Conservation (phyloP, 2,329 filamentous ascomycete genomes). For the Fusarium anguioides region DNA sequence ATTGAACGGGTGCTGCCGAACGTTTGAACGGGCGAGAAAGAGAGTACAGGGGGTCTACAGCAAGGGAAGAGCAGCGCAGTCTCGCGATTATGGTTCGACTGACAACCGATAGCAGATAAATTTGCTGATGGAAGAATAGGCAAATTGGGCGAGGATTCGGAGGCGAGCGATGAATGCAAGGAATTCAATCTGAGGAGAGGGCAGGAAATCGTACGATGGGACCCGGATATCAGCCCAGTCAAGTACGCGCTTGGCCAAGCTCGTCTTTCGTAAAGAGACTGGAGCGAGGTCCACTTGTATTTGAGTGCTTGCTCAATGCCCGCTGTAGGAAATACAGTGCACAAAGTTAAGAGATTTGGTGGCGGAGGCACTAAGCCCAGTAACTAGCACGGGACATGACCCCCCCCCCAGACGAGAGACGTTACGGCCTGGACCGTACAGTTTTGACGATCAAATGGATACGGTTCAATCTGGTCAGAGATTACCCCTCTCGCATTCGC, state of each 20-base stretch:
- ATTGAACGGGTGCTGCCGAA: slow-evolving; percentile 45
- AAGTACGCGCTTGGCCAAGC: slow-evolving; percentile 40
- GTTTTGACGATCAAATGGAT: slow-evolving; percentile 1
- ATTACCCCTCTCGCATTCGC: slow-evolving; percentile 5
- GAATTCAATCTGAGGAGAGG: slow-evolving; percentile 45
- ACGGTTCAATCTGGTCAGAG: neutral
- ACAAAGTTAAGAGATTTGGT: neutral
- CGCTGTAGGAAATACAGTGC: slow-evolving; percentile 29
- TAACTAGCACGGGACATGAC: neutral
- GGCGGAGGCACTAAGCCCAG: neutral
- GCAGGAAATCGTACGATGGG: slow-evolving; percentile 49
- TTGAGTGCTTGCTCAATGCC: neutral
- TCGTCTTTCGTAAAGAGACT: slow-evolving; percentile 16
- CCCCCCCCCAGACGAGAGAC: slow-evolving; percentile 1
- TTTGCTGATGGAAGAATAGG: slow-evolving; percentile 36
- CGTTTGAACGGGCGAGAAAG: slow-evolving; percentile 32
- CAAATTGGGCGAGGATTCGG: slow-evolving; percentile 37
- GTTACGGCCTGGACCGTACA: slow-evolving; percentile 4
- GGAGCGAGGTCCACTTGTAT: slow-evolving; percentile 30
- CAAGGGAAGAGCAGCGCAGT: slow-evolving; percentile 32
- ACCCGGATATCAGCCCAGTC: slow-evolving; percentile 45
- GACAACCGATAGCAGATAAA: slow-evolving; percentile 33
- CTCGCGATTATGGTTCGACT: slow-evolving; percentile 45
- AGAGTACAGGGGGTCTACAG: slow-evolving; percentile 36
- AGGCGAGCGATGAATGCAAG: slow-evolving; percentile 42